Conservation (phyloP, 768 basidiomycete species). For the Strobilomyces dryophilus region DNA sequence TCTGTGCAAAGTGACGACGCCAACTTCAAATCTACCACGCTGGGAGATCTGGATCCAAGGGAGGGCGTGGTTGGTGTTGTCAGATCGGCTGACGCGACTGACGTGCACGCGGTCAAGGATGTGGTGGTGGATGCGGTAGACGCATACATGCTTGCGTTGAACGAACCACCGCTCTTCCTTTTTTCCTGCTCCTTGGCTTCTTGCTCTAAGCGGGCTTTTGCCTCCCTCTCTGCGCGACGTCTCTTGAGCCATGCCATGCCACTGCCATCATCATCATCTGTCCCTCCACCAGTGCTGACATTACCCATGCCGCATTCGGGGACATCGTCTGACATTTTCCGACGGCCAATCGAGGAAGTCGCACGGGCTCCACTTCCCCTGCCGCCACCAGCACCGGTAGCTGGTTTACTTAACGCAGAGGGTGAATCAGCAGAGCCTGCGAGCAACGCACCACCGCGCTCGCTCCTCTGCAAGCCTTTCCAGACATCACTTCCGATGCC, state of each 20-base stretch:
- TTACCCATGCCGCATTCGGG: constrained; percentile 29
- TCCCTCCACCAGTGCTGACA: constrained; percentile 15
- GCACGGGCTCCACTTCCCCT: constrained; percentile 11
- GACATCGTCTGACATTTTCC: constrained; percentile 14
- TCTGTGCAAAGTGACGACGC: constrained; percentile 6
- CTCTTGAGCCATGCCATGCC: constrained; percentile 82
- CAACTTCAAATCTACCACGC: constrained; percentile 14
- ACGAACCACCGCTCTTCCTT: constrained; percentile 20
- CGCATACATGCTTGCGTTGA: constrained; percentile 19
- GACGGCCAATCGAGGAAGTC: constrained; percentile 10
- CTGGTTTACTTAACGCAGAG: constrained; percentile 12
- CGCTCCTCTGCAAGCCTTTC: constrained; percentile 24
- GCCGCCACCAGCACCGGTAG: constrained; percentile 22
- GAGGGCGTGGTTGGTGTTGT: constrained; percentile 20
- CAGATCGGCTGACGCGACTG: constrained; percentile 12
- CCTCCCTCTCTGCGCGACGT: constrained; percentile 57
- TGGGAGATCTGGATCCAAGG: constrained; percentile 19
- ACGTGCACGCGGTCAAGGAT: constrained; percentile 21
- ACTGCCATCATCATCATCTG: constrained; percentile 74
- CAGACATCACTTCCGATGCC: constrained; percentile 28
- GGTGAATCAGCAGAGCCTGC: constrained; percentile 7
- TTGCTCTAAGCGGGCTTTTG: constrained; percentile 26
- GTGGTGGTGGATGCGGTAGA: constrained; percentile 23
- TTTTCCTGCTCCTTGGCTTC: constrained; percentile 20
- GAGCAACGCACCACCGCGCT: constrained; percentile 24